phyloP scores from a whole-genome alignment of 768 basidiomycete genomes.

The Boletus sensibilis region DNA sequence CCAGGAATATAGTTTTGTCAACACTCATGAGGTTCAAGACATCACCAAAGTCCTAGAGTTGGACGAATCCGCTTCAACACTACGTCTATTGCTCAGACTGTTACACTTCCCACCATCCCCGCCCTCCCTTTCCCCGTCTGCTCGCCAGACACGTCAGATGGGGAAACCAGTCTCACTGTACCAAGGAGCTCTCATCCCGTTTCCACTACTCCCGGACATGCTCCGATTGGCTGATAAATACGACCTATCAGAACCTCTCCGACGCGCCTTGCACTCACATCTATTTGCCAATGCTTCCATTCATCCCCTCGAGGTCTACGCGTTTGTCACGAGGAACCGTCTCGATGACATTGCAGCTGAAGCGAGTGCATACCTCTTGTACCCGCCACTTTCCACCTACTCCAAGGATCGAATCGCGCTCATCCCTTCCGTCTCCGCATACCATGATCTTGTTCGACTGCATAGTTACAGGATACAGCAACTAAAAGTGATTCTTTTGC shows the following conservation, averaged over 20 bases:
- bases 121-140: conserved; percentile 36
- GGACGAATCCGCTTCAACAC: conserved; percentile 48
- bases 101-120: conserved; percentile 54
- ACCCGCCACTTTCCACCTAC: conserved; percentile 56
- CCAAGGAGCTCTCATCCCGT: conserved; percentile 53
- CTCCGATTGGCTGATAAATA: conserved; percentile 68
- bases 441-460: conserved; percentile 60
- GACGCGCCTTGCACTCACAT: conserved; percentile 47
- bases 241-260: conserved; percentile 46
- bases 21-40: conserved; percentile 21
- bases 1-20: conserved; percentile 15
- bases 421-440: conserved; percentile 58
- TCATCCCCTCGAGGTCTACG: conserved; percentile 61
- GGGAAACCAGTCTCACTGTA: conserved; percentile 34
- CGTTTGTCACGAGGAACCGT: conserved; percentile 45
- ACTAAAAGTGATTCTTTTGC: conserved; percentile 50
- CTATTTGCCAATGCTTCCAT: conserved; percentile 50
- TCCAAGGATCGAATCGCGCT: conserved; percentile 46
- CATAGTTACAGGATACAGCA: conserved; percentile 56
- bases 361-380: conserved; percentile 57
- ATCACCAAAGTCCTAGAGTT: conserved; percentile 45
- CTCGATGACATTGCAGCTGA: conserved; percentile 50
- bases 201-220: conserved; percentile 59
- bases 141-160: conserved; percentile 27
- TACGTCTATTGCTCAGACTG: conserved; percentile 53